phyloP scores from a whole-genome alignment of 805 yeast genomes.

The Candida anglica region DNA sequence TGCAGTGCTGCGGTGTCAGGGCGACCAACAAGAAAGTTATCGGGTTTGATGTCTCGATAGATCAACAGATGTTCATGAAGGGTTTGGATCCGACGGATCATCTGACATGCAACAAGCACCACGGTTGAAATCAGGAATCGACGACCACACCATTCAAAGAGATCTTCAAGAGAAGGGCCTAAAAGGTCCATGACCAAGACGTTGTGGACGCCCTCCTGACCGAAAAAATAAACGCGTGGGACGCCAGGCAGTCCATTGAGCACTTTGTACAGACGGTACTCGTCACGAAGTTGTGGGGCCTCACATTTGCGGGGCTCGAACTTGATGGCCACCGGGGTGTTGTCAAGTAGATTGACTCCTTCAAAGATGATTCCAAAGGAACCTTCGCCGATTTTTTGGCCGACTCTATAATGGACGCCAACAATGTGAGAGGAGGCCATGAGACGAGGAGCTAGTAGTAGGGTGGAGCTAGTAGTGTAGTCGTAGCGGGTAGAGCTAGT shows the following conservation, averaged over 20 bases:
- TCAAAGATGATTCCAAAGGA: slow-evolving; percentile 97
- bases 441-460: too few species aligned
- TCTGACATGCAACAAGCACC: slow-evolving; percentile 90
- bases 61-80: slow-evolving; percentile 89
- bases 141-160: slow-evolving; percentile 98
- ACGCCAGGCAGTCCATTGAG: slow-evolving; percentile 79
- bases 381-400: slow-evolving; percentile 97
- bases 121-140: slow-evolving; percentile 84
- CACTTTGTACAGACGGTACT: slow-evolving; percentile 90
- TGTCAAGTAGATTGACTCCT: slow-evolving; percentile 88
- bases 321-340: slow-evolving; percentile 92
- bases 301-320: slow-evolving; percentile 96
- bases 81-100: slow-evolving; percentile 81
- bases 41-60: slow-evolving; percentile 96
- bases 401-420: slow-evolving; percentile 94
- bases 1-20: slow-evolving; percentile 83
- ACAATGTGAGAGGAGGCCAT: too few species aligned
- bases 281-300: slow-evolving; percentile 96
- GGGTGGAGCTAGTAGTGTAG: too few species aligned
- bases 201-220: slow-evolving; percentile 97
- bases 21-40: slow-evolving; percentile 90
- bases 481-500: too few species aligned
- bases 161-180: slow-evolving; percentile 94
- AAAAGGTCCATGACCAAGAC: slow-evolving; percentile 89
- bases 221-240: slow-evolving; percentile 96